Evolutionary conservation across 2,329 filamentous ascomycete species (phyloP).

Genomic region (Apiospora hydei): DNA sequence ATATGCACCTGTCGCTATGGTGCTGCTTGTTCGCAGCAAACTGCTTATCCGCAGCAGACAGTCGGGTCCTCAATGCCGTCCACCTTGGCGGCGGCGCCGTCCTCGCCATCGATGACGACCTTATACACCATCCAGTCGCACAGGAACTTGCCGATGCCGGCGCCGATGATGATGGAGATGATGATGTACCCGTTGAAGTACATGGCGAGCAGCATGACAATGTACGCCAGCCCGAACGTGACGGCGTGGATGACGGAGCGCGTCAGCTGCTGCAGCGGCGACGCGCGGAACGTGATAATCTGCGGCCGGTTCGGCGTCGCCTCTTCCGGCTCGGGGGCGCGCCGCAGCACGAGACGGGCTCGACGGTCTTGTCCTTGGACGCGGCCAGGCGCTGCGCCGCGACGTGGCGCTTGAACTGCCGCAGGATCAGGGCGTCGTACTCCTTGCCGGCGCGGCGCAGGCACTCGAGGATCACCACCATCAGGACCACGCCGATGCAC

Average conservation of each 20-base stretch:
- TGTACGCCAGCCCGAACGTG: slow-evolving; percentile 52
- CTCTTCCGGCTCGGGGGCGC: slow-evolving; percentile 27
- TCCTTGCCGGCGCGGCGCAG: slow-evolving; percentile 51
- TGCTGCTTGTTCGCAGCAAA: no score
- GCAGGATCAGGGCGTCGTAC: slow-evolving; percentile 50
- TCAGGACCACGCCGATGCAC: slow-evolving; percentile 51
- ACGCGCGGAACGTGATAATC: slow-evolving; percentile 47
- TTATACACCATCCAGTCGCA: slow-evolving; percentile 59
- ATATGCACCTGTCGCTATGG: neutral
- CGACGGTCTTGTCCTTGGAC: slow-evolving; percentile 25
- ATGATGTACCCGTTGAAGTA: slow-evolving; percentile 55
- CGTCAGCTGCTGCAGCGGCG: slow-evolving; percentile 49
- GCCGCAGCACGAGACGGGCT: slow-evolving; percentile 28
- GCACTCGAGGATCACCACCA: slow-evolving; percentile 49
- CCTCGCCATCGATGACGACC: slow-evolving; percentile 43
- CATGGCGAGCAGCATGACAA: slow-evolving; percentile 55
- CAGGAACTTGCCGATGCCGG: slow-evolving; percentile 60
- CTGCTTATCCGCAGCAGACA: slow-evolving; percentile 54
- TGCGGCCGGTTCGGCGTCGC: slow-evolving; percentile 29
- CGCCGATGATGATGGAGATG: slow-evolving; percentile 54
- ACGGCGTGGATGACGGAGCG: slow-evolving; percentile 48
- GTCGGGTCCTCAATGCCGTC: slow-evolving; percentile 53
- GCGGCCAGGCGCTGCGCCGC: slow-evolving; percentile 35
- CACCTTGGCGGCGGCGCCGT: slow-evolving; percentile 27
- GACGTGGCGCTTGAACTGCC: slow-evolving; percentile 47